Base-by-base conservation (phyloP, 306 rosid genomes). In the Argentina anserina region DNA sequence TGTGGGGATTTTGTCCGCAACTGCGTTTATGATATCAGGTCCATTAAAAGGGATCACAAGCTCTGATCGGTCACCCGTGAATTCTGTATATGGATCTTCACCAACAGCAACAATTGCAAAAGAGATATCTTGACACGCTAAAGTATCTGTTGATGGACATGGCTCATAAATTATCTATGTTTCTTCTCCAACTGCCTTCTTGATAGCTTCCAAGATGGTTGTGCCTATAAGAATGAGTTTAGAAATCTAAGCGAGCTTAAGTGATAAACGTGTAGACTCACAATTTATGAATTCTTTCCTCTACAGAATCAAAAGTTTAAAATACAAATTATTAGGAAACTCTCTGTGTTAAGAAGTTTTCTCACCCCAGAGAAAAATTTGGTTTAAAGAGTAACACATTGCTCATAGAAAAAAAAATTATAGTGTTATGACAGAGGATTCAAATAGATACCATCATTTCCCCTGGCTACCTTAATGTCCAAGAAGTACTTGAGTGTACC, bases 51-150 rank as follows among this genome's bases (percentile, higher is more conserved):
- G 92, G 71, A 93, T 87, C 62, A 50, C 62, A 40, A 90, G 97
- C 67, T 73, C 69, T 12, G 86, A 65, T 66, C 80, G 81, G 82
- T 93, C 97, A 34, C 98, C 97, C 1, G 60, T 42, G 68, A 70
- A 60, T 82, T 89, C 96, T 10, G 92, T 97, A 71, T 89, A 93
- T 11, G 98, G 90, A 43, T 58, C 75, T 80, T 93, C 97, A 25
- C 98, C 98, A 75, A 90, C 89, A 36, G 76, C 97, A 59, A 93
- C 86, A 45, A 93, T 86, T 23, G 97, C 92, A 25, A 73, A 89
- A 65, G 97, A 85, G 71, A 93, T 67, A 26, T 93, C 88, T 6
- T 70, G 45, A 15, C 43, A 60, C 61, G 84, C 82, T 74, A 93
- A 70, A 63, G 89, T 89, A 21, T 67, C 80, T 53, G 58, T 49